Percentiles rank a stretch among this genome's conserved stretches.
These are phyloP conservation scores for Trichosanthes truncata DNA, from an alignment of 306 rosid genomes.

Conservation along the genomic window DNA sequence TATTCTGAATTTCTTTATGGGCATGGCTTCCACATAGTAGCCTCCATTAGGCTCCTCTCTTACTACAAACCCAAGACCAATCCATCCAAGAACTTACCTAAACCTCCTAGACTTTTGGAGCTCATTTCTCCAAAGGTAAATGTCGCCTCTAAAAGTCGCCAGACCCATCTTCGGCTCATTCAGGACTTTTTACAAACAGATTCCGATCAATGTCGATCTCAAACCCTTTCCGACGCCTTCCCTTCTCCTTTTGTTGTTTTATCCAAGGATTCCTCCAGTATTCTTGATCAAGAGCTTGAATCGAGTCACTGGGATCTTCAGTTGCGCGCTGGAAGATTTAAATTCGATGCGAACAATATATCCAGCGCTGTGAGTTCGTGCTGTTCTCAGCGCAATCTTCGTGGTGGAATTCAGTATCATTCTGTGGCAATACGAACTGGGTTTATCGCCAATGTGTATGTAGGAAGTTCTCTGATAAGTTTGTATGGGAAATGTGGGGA, in stretches of 20 bases:
- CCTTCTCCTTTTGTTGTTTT: constrained; percentile 3
- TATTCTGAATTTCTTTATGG: not conserved
- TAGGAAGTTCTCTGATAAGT: constrained; percentile 68
- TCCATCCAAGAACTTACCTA: constrained; percentile 12
- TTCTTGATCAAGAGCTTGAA: constrained; percentile 12
- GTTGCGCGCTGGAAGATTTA: constrained; percentile 17
- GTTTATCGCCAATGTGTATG: constrained; percentile 48
- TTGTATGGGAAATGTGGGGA: constrained; percentile 46
- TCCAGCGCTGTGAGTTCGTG: constrained; percentile 47
- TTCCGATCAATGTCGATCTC: constrained; percentile 7
- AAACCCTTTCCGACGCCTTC: not conserved
- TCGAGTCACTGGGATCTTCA: constrained; percentile 13
- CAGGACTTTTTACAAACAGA: constrained; percentile 31
- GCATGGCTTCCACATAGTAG: not conserved
- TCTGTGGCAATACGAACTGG: constrained; percentile 55
- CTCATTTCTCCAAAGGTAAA: constrained; percentile 28
- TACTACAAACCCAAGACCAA: constrained; percentile 13
- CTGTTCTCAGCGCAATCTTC: constrained; percentile 35
- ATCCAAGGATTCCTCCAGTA: not conserved
- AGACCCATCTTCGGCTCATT: constrained; percentile 55
- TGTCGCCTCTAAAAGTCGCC: constrained; percentile 15
- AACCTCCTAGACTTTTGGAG: constrained; percentile 43
- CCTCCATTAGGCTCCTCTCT: constrained; percentile 21
- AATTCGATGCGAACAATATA: constrained; percentile 35
- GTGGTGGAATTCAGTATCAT: constrained; percentile 60